A percentile compares a stretch with the other conserved stretches of the same genome.
Conservation (phyloP, 495 filamentous ascomycete genomes). For the Neurospora sp. region DNA sequence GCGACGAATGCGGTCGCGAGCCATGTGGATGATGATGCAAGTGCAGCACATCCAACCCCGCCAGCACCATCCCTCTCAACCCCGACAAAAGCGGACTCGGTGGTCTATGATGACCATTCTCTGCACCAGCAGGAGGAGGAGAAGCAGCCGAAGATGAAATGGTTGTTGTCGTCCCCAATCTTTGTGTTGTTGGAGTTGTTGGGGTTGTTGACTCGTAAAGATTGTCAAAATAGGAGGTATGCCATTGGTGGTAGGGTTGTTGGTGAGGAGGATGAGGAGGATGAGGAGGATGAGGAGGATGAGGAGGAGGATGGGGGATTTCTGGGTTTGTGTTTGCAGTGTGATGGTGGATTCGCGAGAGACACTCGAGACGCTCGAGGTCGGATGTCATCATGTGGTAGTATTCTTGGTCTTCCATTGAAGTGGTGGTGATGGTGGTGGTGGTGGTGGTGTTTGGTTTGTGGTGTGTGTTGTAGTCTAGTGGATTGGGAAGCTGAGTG, state of each 20-base stretch:
- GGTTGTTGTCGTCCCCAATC: background rate
- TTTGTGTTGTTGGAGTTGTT: background rate
- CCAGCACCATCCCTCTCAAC: background rate
- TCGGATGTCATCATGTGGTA: conserved; percentile 19
- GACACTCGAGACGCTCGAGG: conserved; percentile 14
- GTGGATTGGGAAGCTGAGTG: background rate
- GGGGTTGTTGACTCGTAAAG: background rate
- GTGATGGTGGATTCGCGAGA: conserved; percentile 16
- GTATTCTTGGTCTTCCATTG: conserved; percentile 22
- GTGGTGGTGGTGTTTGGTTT: background rate
- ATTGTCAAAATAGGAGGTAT: background rate
- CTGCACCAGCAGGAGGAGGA: background rate
- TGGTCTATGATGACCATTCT: background rate
- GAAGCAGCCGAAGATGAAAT: background rate
- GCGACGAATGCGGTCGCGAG: background rate
- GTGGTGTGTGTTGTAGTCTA: background rate
- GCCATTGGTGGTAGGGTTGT: background rate
- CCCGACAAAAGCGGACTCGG: background rate
- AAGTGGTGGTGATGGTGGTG: background rate
- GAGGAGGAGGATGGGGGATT: background rate
- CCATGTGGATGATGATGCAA: background rate
- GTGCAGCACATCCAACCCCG: background rate
- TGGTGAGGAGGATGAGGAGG: background rate
- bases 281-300: no score
- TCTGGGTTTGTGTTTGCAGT: background rate